These are phyloP conservation scores for Prinsepia uniflora DNA, from an alignment of 306 rosid genomes.

Conservation along the genomic window DNA sequence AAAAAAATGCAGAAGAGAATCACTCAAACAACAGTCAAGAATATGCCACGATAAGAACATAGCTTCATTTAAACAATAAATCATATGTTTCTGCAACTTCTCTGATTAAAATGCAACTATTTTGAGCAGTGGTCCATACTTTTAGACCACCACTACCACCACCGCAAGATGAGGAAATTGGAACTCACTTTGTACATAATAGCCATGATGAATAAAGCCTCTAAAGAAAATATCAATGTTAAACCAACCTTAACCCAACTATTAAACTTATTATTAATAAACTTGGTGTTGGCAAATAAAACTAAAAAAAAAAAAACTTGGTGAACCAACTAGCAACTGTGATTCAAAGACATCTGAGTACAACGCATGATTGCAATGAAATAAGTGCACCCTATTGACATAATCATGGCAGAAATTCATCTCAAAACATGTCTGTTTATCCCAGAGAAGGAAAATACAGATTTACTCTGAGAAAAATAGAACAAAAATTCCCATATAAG, in stretches of 20 bases:
- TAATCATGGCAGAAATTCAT: not conserved
- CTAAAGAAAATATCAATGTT: not conserved
- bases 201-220: not conserved
- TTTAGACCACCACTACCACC: not conserved
- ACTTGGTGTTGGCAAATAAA: no score
- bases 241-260: not conserved
- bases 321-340: not conserved
- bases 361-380: not conserved
- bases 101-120: not conserved
- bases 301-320: not conserved
- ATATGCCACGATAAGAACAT: not conserved
- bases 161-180: not conserved
- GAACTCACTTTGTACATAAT: not conserved
- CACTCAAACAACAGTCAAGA: not conserved
- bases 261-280: not conserved
- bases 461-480: not conserved
- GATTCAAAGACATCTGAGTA: conserved; percentile 6
- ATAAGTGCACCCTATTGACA: not conserved
- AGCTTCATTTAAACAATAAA: not conserved
- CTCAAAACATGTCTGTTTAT: not conserved
- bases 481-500: not conserved
- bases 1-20: conserved; percentile 19
- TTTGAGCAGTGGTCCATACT: not conserved
- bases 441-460: not conserved
- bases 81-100: not conserved